Conservation (phyloP, 140 eudicot species). For the Ambrosia hybrid region DNA sequence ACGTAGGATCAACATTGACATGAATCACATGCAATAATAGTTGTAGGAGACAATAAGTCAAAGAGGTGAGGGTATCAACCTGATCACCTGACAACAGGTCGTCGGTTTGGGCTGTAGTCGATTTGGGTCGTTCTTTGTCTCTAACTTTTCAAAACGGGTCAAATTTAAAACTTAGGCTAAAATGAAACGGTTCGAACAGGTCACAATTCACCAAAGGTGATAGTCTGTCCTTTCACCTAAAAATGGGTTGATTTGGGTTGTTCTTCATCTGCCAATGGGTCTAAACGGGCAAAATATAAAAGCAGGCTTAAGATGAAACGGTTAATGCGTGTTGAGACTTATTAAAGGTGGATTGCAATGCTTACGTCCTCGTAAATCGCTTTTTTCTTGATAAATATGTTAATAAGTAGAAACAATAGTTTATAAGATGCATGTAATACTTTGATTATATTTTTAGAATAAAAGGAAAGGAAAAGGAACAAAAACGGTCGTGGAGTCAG, state of each 20-base stretch:
- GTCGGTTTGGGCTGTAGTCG: no score
- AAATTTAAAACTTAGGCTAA: background rate
- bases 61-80: background rate
- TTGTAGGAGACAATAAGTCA: conserved; percentile 6
- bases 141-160: background rate
- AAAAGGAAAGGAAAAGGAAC: no score
- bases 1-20: background rate
- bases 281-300: no score
- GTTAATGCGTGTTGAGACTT: background rate
- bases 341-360: background rate
- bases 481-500: no score
- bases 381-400: no score
- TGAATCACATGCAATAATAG: conserved; percentile 4
- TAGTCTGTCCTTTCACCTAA: no score
- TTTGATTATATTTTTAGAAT: no score
- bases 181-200: background rate
- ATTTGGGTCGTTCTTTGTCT: background rate
- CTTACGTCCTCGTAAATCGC: background rate
- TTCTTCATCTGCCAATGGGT: no score
- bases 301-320: no score
- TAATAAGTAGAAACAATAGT: no score
- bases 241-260: no score
- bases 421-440: background rate
- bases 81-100: background rate
- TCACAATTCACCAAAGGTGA: background rate